A percentile compares a stretch with the other conserved stretches of the same genome.
These are phyloP conservation scores for Chaetomium strumarium DNA, from an alignment of 2,329 filamentous ascomycete species.

Conservation along the genomic window DNA sequence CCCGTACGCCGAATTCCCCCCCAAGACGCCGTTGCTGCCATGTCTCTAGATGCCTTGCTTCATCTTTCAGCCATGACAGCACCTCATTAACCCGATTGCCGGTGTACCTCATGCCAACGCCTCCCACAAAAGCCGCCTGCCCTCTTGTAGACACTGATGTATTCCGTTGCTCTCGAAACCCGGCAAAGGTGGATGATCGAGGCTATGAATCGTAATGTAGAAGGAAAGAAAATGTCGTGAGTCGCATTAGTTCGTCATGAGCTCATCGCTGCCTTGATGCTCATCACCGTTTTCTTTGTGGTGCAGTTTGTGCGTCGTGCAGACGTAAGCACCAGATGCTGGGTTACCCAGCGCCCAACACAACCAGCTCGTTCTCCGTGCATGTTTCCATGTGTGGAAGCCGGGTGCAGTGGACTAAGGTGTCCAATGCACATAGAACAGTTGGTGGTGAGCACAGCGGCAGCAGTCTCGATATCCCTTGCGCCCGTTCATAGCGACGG, in stretches of 20 bases:
- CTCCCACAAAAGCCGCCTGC: neutral
- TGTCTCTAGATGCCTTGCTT: neutral
- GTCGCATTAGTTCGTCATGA: slow-evolving; percentile 16
- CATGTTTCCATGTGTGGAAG: slow-evolving; percentile 1
- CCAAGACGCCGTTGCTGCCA: slow-evolving; percentile 11
- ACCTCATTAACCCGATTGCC: neutral
- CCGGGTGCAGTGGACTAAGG: neutral
- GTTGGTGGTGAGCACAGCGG: slow-evolving; percentile 2
- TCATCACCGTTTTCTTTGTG: slow-evolving; percentile 1
- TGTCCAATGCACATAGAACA: slow-evolving; percentile 11
- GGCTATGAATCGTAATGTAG: neutral
- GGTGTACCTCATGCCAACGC: neutral
- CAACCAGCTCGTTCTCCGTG: neutral
- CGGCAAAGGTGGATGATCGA: slow-evolving; percentile 1
- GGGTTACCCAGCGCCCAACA: slow-evolving; percentile 16
- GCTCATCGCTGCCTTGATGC: neutral
- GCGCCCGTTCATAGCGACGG: neutral
- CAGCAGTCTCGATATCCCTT: slow-evolving; percentile 4
- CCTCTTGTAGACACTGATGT: neutral
- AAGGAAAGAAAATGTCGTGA: slow-evolving; percentile 13
- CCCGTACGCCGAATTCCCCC: neutral
- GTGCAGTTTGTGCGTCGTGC: neutral
- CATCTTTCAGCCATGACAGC: slow-evolving; percentile 11
- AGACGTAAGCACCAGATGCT: slow-evolving; percentile 15
- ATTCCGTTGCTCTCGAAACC: neutral